These are phyloP conservation scores for Fraxinus dipetala DNA, from an alignment of 305 asterid species.

Conservation along the genomic window DNA sequence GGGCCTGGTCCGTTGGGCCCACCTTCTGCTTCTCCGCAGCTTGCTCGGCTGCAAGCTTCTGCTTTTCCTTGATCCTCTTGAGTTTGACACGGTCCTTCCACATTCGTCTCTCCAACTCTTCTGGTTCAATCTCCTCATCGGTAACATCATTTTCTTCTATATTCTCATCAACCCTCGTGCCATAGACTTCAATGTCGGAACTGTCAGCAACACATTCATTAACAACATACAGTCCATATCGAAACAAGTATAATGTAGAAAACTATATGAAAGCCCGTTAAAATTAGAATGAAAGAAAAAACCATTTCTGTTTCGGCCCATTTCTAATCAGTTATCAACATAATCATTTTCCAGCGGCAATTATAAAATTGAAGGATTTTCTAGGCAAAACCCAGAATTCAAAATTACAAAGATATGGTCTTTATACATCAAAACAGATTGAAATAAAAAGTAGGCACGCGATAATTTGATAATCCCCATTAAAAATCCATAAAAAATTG, in stretches of 20 bases:
- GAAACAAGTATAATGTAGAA: background rate
- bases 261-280: background rate
- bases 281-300: background rate
- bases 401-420: background rate
- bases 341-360: background rate
- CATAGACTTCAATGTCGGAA: constrained; percentile 49
- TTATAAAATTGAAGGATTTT: background rate
- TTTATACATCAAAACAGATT: background rate
- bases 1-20: constrained; percentile 72
- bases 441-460: background rate
- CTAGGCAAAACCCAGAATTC: constrained; percentile 4
- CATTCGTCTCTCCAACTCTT: constrained; percentile 66
- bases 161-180: constrained; percentile 43
- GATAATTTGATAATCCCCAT: background rate
- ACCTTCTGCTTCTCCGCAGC: constrained; percentile 62
- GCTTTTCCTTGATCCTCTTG: constrained; percentile 62
- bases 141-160: constrained; percentile 69
- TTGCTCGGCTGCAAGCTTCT: constrained; percentile 54
- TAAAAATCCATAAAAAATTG: background rate
- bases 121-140: constrained; percentile 75
- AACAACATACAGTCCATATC: constrained; percentile 13
- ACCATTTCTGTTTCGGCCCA: background rate
- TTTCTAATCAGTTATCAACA: background rate
- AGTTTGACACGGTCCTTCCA: constrained; percentile 79
- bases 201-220: constrained; percentile 36